Percentiles rank a stretch among this genome's conserved stretches.
These are phyloP conservation scores for Sporothrix globosa DNA, from an alignment of 2,329 filamentous ascomycete genomes.

Conservation along the genomic window DNA sequence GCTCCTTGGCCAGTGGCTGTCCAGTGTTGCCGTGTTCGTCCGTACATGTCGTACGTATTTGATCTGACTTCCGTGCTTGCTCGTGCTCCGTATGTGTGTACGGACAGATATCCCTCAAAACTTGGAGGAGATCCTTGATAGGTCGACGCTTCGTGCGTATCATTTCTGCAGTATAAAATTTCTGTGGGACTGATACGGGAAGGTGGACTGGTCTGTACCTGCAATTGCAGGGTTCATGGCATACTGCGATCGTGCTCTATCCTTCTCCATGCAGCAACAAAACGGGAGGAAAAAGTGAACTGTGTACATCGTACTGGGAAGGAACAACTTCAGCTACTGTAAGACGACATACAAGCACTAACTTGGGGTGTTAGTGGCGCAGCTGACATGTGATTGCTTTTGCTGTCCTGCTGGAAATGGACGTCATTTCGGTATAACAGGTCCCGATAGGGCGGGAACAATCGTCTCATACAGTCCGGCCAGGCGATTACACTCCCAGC, in stretches of 20 bases:
- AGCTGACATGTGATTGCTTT: slow-evolving; percentile 17
- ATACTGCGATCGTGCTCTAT: background rate
- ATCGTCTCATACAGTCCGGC: background rate
- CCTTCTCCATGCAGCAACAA: background rate
- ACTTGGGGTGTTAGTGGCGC: background rate
- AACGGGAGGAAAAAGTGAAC: background rate
- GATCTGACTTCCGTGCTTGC: background rate
- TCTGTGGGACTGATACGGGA: background rate
- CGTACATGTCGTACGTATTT: slow-evolving; percentile 25
- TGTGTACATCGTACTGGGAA: background rate
- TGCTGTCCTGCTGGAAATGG: background rate
- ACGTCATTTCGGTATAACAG: slow-evolving; percentile 14
- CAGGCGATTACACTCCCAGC: background rate
- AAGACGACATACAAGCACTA: background rate
- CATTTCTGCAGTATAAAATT: background rate
- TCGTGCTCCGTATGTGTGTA: slow-evolving; percentile 6
- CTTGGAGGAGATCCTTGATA: background rate
- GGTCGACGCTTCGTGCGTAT: slow-evolving; percentile 22
- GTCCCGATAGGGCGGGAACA: background rate
- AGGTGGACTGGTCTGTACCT: slow-evolving; percentile 6
- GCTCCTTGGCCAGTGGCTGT: slow-evolving; percentile 19
- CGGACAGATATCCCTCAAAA: background rate
- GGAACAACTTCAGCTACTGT: background rate
- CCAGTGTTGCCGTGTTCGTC: slow-evolving; percentile 9
- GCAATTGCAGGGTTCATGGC: background rate